Evolutionary conservation across 1,284 basidiomycete species (phyloP), one percentile per base, ranked within the genome.

Genomic region (Leccinum glutinopallens): DNA sequence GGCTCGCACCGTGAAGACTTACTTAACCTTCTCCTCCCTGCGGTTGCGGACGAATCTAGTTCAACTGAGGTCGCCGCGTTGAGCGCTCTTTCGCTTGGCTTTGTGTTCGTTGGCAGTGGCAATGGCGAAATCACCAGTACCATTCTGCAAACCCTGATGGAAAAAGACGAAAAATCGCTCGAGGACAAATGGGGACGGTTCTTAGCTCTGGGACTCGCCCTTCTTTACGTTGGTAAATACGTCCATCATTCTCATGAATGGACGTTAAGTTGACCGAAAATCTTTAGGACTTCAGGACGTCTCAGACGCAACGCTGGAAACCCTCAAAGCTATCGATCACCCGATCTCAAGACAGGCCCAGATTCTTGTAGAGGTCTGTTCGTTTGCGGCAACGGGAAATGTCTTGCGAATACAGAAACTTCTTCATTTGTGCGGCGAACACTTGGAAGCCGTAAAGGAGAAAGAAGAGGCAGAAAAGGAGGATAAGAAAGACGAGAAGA

Each of bases 331-430:
- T 5, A 96, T 99, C 67, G 93, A 97, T 62, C 95, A 98, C 74
- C 93, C 94, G 1, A 87, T 98, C 63, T 91, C 94, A 32, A 94
- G 93, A 73, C 94, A 94, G 60, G 93, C 95, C 1, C 92, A 94
- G 70, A 91, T 98, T 62, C 83, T 99, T 55, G 94, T 98, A 22
- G 95, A 98, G 72, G 93, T 94, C 57, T 98, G 96, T 76, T 90
- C 96, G 2, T 98, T 92, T 75, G 97, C 96, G 2, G 97, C 94
- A 5, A 97, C 95, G 0, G 96, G 97, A 46, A 97, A 98, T 73
- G 97, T 98, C 3, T 83, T 99, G 64, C 95, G 95, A 79, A 86
- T 99, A 33, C 97, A 99, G 76, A 83, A 85, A 58, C 92, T 99
- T 87, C 84, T 99, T 19, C 95, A 98, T 72, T 87, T 94, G 68